Base-by-base conservation (phyloP, 148 eudicot genomes). In the Hydrangea macrophylla region DNA sequence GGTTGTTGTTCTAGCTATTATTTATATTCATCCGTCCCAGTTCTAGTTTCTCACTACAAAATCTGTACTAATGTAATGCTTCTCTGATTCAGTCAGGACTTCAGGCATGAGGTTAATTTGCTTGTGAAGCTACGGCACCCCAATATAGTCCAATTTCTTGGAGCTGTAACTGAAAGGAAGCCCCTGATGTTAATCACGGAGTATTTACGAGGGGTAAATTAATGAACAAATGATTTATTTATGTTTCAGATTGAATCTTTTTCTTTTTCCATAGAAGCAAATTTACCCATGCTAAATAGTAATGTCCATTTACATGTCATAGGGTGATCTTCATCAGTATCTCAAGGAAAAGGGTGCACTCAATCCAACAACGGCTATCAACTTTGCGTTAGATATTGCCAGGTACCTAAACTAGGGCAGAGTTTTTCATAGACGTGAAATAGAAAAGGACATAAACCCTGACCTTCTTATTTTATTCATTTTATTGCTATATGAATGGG, bases 71-170 rank as follows among this genome's bases (percentile, higher is more conserved):
- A 48, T 37, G 42, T 18, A 69, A 55, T 55, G 55, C 26, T 56
- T 69, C 58, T 64, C 37, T 69, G 65, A 32, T 73, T 67, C 84
- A 94, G 99, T 74, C 93, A 90, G 91, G 97, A 94, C 82, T 94
- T 94, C 83, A 83, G 99, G 83, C 97, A 94, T 70, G 99, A 94
- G 84, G 99, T 94, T 66, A 87, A 79, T 75, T 84, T 90, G 82
- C 88, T 94, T 35, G 98, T 94, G 78, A 94, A 94, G 79, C 97
- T 94, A 73, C 98, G 98, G 65, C 98, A 93, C 80, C 98, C 98
- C 63, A 94, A 94, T 74, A 86, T 94, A 68, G 98, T 94, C 70
- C 98, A 94, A 64, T 94, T 94, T 63, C 93, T 94, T 73, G 99
- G 99, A 90, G 99, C 99, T 60, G 97, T 87, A 70, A 94, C 99